Evolutionary conservation across 2,329 filamentous ascomycete genomes (phyloP).

Genomic region (Stachybotrys echinatus): DNA sequence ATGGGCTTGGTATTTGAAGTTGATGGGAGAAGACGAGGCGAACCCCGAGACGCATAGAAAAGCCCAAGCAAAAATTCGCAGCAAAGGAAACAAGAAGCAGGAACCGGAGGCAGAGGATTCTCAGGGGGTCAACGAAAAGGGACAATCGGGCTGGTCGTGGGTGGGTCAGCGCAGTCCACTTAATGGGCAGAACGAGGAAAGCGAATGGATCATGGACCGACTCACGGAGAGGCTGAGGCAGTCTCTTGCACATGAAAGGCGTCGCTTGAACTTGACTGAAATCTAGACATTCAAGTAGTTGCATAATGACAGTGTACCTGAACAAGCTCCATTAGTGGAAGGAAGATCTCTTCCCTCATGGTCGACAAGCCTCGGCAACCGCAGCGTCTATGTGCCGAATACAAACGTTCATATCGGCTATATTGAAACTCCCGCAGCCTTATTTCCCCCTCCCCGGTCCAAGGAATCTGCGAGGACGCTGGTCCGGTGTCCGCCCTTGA

Average conservation of each 20-base stretch:
- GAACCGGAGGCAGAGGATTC: constrained; percentile 7
- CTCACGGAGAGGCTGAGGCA: constrained; percentile 48
- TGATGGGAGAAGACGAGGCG: constrained; percentile 65
- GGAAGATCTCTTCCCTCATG: too few species aligned
- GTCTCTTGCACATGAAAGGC: constrained; percentile 17
- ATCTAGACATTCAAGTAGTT: too few species aligned
- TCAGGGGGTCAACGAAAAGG: constrained; percentile 20
- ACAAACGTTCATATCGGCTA: too few species aligned
- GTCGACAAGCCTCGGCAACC: too few species aligned
- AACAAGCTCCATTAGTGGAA: too few species aligned
- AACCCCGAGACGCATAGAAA: constrained; percentile 44
- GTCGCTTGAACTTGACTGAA: too few species aligned
- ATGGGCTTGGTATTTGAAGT: constrained; percentile 77
- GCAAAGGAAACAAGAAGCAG: constrained; percentile 1
- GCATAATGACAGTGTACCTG: too few species aligned
- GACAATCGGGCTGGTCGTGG: constrained; percentile 59
- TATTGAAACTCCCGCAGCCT: too few species aligned
- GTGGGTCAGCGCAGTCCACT: constrained; percentile 63
- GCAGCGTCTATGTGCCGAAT: too few species aligned
- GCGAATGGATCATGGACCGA: constrained; percentile 67
- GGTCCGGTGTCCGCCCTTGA: constrained; percentile 93
- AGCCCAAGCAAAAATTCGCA: constrained; percentile 20
- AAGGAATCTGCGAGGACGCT: too few species aligned
- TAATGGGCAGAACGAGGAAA: constrained; percentile 63
- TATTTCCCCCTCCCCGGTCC: too few species aligned